These are phyloP conservation scores for Coccomyxa subellipsoidea DNA, from an alignment of 163 green algal species.

Conservation along the genomic window DNA sequence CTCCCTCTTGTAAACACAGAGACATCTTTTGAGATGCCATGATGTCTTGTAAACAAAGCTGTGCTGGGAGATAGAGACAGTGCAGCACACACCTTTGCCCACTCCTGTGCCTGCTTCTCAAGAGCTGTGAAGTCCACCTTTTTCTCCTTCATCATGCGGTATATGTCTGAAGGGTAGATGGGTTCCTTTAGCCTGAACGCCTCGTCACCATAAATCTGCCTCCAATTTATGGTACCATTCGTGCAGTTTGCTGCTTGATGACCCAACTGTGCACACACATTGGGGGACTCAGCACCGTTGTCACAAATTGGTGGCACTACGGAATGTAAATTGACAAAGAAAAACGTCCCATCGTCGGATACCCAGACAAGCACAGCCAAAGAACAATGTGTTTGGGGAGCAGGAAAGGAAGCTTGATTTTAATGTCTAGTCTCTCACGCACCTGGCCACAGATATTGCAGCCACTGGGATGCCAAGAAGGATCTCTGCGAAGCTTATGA, in stretches of 20 bases:
- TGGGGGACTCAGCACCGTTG: neutral
- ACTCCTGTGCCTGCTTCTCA: slow-evolving; percentile 55
- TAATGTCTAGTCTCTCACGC: neutral
- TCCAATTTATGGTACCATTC: slow-evolving; percentile 88
- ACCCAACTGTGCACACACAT: slow-evolving; percentile 59
- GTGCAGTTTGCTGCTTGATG: slow-evolving; percentile 85
- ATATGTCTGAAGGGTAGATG: slow-evolving; percentile 71
- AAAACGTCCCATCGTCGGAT: too few relatives aligned
- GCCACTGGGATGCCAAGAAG: slow-evolving; percentile 64
- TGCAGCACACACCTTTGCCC: slow-evolving; percentile 63
- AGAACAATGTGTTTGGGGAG: too few relatives aligned
- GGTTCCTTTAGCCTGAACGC: slow-evolving; percentile 70
- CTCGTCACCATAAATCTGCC: slow-evolving; percentile 80
- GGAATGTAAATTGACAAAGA: too few relatives aligned
- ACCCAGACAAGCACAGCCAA: too few relatives aligned
- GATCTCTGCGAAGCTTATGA: slow-evolving; percentile 82
- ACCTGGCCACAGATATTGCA: slow-evolving; percentile 92
- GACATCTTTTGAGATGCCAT: too few relatives aligned
- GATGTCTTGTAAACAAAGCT: too few relatives aligned
- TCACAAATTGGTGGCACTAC: too few relatives aligned
- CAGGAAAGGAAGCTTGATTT: too few relatives aligned
- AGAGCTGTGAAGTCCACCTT: slow-evolving; percentile 63
- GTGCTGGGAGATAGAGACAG: too few relatives aligned
- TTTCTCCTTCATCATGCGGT: slow-evolving; percentile 48
- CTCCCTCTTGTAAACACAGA: too few relatives aligned